A percentile compares a stretch with the other conserved stretches of the same genome.
Evolutionary conservation across 805 yeast species (phyloP).

Genomic region (Cyberlindnera maritima): DNA sequence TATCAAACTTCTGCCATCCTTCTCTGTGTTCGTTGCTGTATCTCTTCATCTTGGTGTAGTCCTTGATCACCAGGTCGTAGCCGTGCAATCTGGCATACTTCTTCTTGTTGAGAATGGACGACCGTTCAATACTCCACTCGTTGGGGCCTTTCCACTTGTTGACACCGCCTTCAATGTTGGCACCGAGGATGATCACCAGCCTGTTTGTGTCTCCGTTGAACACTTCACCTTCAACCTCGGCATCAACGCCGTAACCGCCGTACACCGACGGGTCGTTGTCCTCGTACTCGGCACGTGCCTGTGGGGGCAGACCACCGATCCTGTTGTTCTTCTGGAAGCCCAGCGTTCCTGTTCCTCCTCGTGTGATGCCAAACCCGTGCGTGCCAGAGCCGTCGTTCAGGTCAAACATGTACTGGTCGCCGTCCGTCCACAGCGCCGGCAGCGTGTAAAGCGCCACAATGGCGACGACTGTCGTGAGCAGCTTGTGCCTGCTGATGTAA

Average conservation of each 20-base stretch:
- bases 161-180: constrained; percentile 40
- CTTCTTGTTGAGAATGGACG: constrained; percentile 45
- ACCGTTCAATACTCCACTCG: constrained; percentile 46
- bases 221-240: constrained; percentile 12
- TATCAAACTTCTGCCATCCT: constrained; percentile 43
- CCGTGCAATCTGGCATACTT: constrained; percentile 47
- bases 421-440: constrained; percentile 2
- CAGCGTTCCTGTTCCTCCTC: constrained; percentile 27
- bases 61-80: constrained; percentile 44
- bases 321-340: constrained; percentile 23
- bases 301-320: constrained; percentile 27
- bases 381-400: constrained; percentile 24
- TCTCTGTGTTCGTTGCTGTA: constrained; percentile 49
- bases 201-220: constrained; percentile 27
- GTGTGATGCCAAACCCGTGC: constrained; percentile 24
- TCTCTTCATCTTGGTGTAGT: constrained; percentile 43
- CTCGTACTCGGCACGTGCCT: constrained; percentile 13
- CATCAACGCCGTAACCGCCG: too few relatives aligned
- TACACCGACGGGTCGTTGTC: constrained; percentile 15
- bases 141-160: constrained; percentile 38
- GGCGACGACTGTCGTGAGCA: constrained; percentile 5
- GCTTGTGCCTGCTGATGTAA: constrained; percentile 15
- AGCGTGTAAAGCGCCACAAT: constrained; percentile 3
- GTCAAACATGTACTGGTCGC: constrained; percentile 17
- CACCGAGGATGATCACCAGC: constrained; percentile 37